Base-by-base conservation (phyloP, 768 basidiomycete genomes). In the Glaciozyma antarctica region DNA sequence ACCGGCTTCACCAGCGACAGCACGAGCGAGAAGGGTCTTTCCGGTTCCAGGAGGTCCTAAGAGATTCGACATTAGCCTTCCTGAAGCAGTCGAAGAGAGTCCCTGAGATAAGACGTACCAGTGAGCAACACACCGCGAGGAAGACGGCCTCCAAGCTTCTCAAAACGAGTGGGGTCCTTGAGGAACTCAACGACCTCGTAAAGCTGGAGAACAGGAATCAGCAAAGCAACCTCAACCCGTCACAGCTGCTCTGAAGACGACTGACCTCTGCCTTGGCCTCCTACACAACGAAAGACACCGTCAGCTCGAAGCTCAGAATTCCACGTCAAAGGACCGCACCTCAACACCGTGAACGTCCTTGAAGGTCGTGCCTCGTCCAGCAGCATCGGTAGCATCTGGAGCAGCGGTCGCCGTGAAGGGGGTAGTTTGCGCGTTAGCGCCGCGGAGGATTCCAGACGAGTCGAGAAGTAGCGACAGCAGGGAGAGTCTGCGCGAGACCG, bases 261-360 rank as follows among this genome's bases (percentile, higher is more conserved):
- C 38, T 41, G 10, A 41, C 38, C 70, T 64, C 92, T 74, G 87
- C 84, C 77, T 98, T 98, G 44, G 88, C 95, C 77, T 99, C 38
- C 38, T 41, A 15, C 8, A 41, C 38, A 15, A 41, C 7, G 13
- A 41, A 41, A 12, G 38, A 41, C 8, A 15, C 13, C 38, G 38
- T 41, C 13, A 41, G 38, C 38, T 41, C 38, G 38, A 41, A 32
- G 12, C 7, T 41, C 38, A 12, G 38, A 41, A 41, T 13, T 15
- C 38, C 2, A 2, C 10, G 10, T 41, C 2, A 2, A 6, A 12
- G 38, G 38, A 41, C 8, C 38, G 38, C 38, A 41, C 95, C 71
- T 98, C 95, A 32, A 94, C 88, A 38, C 95, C 95, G 70, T 98
- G 93, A 8, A 99, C 92, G 77, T 99, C 95, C 68, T 83, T 85